phyloP scores from a whole-genome alignment of 225 moss, liverwort and hornwort species.

The Marchantia polymorpha region DNA sequence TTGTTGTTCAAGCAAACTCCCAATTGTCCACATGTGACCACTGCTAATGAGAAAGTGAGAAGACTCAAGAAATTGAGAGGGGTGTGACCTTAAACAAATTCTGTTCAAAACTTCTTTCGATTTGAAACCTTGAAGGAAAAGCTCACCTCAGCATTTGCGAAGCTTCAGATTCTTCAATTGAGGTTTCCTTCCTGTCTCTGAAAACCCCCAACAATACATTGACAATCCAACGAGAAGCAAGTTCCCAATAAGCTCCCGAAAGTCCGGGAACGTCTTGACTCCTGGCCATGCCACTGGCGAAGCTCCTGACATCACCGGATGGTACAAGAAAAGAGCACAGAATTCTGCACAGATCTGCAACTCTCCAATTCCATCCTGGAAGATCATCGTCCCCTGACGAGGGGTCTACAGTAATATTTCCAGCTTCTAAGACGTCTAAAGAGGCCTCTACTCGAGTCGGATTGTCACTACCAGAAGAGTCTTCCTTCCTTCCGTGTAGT shows the following conservation, averaged over 20 bases:
- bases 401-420: conserved; percentile 9
- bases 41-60: no score
- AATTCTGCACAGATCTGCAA: conserved; percentile 71
- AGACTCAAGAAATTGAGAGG: background rate
- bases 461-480: background rate
- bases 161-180: conserved; percentile 22
- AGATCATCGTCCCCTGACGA: conserved; percentile 53
- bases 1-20: no score
- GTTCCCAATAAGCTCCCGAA: conserved; percentile 72
- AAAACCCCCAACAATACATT: conserved; percentile 70
- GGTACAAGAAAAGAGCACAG: conserved; percentile 69
- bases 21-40: no score
- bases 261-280: conserved; percentile 52
- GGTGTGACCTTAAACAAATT: background rate
- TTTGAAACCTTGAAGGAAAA: background rate
- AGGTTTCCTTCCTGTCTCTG: conserved; percentile 44
- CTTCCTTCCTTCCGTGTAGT: conserved; percentile 5
- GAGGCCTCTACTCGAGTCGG: conserved; percentile 26
- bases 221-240: conserved; percentile 67
- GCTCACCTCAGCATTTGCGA: conserved; percentile 27
- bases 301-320: conserved; percentile 65
- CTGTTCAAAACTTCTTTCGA: background rate
- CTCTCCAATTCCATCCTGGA: conserved; percentile 77
- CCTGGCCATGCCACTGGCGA: conserved; percentile 63
- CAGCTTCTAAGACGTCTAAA: conserved; percentile 34